Evolutionary conservation across 306 rosid species (phyloP).

Genomic region (Fragaria nilgerrensis): DNA sequence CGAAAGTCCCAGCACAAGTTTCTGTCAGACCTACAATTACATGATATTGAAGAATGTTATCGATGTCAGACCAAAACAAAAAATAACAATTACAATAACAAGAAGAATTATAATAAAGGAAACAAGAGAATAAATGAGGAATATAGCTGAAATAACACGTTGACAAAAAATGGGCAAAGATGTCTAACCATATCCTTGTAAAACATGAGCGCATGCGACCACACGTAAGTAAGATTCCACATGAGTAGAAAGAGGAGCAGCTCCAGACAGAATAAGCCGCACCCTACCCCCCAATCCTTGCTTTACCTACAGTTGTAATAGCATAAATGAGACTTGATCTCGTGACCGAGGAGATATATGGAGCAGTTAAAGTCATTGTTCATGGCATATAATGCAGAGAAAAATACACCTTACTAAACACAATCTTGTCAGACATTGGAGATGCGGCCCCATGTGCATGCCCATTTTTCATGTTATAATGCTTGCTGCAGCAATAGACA

Average conservation of each 20-base stretch:
- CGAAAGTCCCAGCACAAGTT: constrained; percentile 96
- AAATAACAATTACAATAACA: neutral
- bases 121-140: constrained; percentile 3
- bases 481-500: constrained; percentile 54
- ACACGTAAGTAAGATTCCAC: constrained; percentile 82
- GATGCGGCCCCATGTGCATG: constrained; percentile 47
- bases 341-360: neutral
- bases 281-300: constrained; percentile 91
- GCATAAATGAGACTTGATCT: constrained; percentile 33
- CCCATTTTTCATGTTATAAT: constrained; percentile 69
- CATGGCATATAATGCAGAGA: neutral
- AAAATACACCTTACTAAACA: constrained; percentile 68
- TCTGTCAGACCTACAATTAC: constrained; percentile 78
- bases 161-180: constrained; percentile 4
- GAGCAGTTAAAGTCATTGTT: constrained; percentile 6
- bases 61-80: constrained; percentile 3
- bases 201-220: constrained; percentile 85
- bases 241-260: constrained; percentile 84
- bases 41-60: constrained; percentile 23
- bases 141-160: neutral
- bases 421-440: constrained; percentile 74
- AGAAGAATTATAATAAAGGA: neutral
- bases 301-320: constrained; percentile 60
- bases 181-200: constrained; percentile 92
- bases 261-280: constrained; percentile 90